Percentiles rank a stretch among this genome's conserved stretches.
These are phyloP conservation scores for Fraxinus pennsylvanica DNA, from an alignment of 257 asterid genomes.

Conservation along the genomic window DNA sequence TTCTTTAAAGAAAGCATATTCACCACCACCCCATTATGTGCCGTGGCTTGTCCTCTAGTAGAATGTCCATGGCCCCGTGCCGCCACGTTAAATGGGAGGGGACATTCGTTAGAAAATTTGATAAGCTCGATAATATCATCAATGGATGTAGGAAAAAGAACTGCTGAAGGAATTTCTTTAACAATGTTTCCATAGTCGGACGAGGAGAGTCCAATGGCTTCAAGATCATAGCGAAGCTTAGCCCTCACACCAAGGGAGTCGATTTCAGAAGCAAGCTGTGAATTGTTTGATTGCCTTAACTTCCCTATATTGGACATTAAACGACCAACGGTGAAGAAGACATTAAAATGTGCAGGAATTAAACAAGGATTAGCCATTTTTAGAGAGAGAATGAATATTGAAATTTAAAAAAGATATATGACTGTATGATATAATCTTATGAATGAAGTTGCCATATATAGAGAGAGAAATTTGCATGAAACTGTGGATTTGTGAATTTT, in stretches of 20 bases:
- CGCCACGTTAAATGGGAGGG: slow-evolving; percentile 37
- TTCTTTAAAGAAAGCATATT: slow-evolving; percentile 34
- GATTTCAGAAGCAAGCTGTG: slow-evolving; percentile 23
- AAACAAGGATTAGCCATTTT: slow-evolving; percentile 32
- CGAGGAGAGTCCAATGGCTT: slow-evolving; percentile 30
- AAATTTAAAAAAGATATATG: neutral
- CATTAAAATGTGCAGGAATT: slow-evolving; percentile 3
- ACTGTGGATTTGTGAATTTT: neutral
- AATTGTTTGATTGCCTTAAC: slow-evolving; percentile 28
- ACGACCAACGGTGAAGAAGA: slow-evolving; percentile 29
- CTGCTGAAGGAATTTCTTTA: slow-evolving; percentile 36
- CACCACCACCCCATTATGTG: slow-evolving; percentile 40
- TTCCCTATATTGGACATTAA: slow-evolving; percentile 26
- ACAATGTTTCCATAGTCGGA: slow-evolving; percentile 42
- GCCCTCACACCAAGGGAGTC: slow-evolving; percentile 25
- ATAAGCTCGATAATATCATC: slow-evolving; percentile 34
- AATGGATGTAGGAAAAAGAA: slow-evolving; percentile 37
- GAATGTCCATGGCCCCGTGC: slow-evolving; percentile 51
- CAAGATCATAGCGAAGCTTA: slow-evolving; percentile 27
- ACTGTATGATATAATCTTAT: neutral
- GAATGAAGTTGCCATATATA: neutral
- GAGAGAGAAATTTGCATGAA: neutral
- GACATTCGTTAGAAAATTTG: slow-evolving; percentile 28
- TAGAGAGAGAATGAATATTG: neutral
- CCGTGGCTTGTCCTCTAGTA: slow-evolving; percentile 48